Percentiles rank a stretch among this genome's conserved stretches.
These are phyloP conservation scores for Glarea lozoyensis DNA, from an alignment of 495 filamentous ascomycete species.

Conservation along the genomic window DNA sequence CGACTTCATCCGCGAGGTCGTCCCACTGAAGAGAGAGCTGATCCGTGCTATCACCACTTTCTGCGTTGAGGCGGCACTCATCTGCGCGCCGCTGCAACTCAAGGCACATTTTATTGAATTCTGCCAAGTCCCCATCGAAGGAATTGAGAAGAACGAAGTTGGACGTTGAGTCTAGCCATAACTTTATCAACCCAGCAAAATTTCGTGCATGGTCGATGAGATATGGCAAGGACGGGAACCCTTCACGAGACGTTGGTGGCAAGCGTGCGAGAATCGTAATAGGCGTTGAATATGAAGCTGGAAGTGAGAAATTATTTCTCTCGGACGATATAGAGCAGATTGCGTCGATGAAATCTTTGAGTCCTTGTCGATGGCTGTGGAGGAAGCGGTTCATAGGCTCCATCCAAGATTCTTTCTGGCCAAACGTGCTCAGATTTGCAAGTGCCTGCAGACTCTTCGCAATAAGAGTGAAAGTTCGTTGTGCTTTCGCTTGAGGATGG, in stretches of 20 bases:
- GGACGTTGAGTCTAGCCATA: conserved; percentile 66
- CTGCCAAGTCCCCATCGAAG: conserved; percentile 52
- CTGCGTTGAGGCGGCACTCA: conserved; percentile 60
- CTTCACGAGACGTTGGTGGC: conserved; percentile 75
- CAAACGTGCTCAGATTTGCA: conserved; percentile 88
- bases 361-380: conserved; percentile 51
- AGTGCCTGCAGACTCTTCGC: conserved; percentile 94
- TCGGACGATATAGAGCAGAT: conserved; percentile 77
- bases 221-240: conserved; percentile 90
- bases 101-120: conserved; percentile 69
- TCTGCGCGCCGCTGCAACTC: conserved; percentile 63
- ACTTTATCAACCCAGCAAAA: conserved; percentile 77
- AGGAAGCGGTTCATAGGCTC: conserved; percentile 91
- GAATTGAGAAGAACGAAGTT: conserved; percentile 30
- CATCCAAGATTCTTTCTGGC: conserved; percentile 97
- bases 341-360: conserved; percentile 80
- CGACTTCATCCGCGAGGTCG: conserved; percentile 14
- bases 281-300: conserved; percentile 87
- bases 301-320: conserved; percentile 51
- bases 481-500: conserved; percentile 76
- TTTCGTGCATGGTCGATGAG: conserved; percentile 85
- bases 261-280: conserved; percentile 82
- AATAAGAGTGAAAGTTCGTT: conserved; percentile 86
- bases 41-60: conserved; percentile 44
- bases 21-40: conserved; percentile 16